These are phyloP conservation scores for Pseudonitzschia multiseries DNA, from an alignment of 108 stramenopile species.

Conservation along the genomic window DNA sequence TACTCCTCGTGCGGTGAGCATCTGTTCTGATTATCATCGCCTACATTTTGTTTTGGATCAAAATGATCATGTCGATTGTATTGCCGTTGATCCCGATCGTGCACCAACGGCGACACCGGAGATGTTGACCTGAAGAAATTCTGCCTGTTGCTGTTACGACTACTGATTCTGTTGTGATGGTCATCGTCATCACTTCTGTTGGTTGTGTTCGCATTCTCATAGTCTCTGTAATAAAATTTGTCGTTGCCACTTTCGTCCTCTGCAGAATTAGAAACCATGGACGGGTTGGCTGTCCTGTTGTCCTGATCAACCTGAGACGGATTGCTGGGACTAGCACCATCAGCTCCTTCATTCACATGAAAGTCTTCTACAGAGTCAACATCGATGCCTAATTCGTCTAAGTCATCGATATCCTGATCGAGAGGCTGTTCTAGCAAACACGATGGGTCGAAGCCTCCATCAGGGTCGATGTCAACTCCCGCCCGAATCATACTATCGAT, in stretches of 20 bases:
- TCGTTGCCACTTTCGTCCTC: background rate
- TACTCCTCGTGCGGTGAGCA: background rate
- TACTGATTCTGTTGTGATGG: background rate
- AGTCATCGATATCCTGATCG: background rate
- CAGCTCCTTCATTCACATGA: background rate
- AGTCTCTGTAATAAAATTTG: background rate
- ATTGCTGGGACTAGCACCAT: background rate
- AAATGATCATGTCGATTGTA: background rate
- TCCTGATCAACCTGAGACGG: background rate
- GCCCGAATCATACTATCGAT: background rate
- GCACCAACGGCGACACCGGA: background rate
- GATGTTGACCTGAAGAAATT: background rate
- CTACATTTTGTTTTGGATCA: background rate
- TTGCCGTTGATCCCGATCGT: background rate
- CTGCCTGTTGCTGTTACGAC: background rate
- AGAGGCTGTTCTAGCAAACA: background rate
- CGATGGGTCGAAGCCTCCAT: background rate
- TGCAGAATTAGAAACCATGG: background rate
- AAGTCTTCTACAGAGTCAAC: background rate
- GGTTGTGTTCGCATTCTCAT: background rate
- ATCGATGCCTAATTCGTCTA: background rate
- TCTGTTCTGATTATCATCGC: background rate
- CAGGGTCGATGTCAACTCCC: background rate
- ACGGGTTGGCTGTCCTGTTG: background rate
- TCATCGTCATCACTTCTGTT: background rate